A percentile compares a stretch with the other conserved stretches of the same genome.
phyloP scores from a whole-genome alignment of 1,139 yeast genomes.

The Hyphopichia wangnamkhiaoensis region DNA sequence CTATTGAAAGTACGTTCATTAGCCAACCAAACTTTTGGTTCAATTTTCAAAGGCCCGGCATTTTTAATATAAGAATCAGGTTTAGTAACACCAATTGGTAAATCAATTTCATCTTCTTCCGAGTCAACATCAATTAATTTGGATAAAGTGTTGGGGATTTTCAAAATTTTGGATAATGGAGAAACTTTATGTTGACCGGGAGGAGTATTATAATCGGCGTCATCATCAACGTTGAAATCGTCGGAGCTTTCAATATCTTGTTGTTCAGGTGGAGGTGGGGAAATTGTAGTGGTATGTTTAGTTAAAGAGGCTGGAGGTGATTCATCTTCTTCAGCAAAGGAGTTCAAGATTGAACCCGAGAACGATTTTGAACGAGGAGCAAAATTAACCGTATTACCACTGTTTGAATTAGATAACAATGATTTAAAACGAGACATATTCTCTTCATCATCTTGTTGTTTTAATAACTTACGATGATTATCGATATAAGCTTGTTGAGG shows the following conservation, averaged over 20 bases:
- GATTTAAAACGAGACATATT: constrained; percentile 46
- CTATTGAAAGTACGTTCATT: constrained; percentile 95
- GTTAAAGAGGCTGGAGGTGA: constrained; percentile 6
- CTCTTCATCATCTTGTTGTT: constrained; percentile 47
- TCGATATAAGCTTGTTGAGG: constrained; percentile 74
- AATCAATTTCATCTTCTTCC: constrained; percentile 78
- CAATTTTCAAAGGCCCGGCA: constrained; percentile 89
- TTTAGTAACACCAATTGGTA: constrained; percentile 87
- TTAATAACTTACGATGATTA: constrained; percentile 42
- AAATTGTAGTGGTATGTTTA: constrained; percentile 2
- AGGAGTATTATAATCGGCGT: constrained; percentile 11
- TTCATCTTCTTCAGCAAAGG: constrained; percentile 9
- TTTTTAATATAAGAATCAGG: constrained; percentile 81
- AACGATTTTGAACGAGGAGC: constrained; percentile 44
- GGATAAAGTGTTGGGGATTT: constrained; percentile 33
- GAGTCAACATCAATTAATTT: constrained; percentile 67
- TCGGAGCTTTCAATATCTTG: constrained; percentile 37
- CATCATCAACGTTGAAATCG: constrained; percentile 46
- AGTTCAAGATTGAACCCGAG: constrained; percentile 35
- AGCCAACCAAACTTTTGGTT: constrained; percentile 98
- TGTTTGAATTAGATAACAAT: constrained; percentile 38
- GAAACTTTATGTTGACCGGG: not conserved
- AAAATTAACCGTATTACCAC: constrained; percentile 24
- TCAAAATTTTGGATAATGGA: constrained; percentile 24
- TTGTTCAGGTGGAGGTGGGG: constrained; percentile 12